A percentile compares a stretch with the other conserved stretches of the same genome.
phyloP scores from a whole-genome alignment of 1,139 yeast genomes.

The Eremothecium sinecaudum region DNA sequence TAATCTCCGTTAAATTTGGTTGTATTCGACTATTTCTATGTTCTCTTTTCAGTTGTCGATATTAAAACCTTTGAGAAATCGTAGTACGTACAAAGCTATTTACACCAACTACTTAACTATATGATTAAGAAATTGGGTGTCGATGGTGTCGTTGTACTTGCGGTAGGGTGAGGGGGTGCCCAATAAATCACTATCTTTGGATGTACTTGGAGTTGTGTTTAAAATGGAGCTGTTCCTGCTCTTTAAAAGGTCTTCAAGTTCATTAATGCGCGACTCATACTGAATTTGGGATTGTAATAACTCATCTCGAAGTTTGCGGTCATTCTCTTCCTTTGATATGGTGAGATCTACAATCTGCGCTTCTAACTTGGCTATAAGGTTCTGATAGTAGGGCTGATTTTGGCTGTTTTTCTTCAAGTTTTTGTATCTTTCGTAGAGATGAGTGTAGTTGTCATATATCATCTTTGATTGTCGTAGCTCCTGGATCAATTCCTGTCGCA shows the following conservation, averaged over 20 bases:
- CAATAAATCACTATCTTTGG: neutral
- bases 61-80: too few relatives aligned
- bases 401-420: constrained; percentile 26
- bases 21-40: too few relatives aligned
- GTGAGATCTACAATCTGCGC: constrained; percentile 21
- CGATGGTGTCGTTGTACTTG: constrained; percentile 15
- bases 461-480: constrained; percentile 30
- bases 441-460: constrained; percentile 34
- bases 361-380: constrained; percentile 14
- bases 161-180: constrained; percentile 9
- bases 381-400: neutral
- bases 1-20: too few relatives aligned
- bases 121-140: constrained; percentile 15
- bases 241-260: constrained; percentile 2
- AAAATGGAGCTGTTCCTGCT: neutral
- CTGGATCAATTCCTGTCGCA: constrained; percentile 30
- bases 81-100: constrained; percentile 5
- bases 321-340: constrained; percentile 12
- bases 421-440: constrained; percentile 37
- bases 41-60: too few relatives aligned
- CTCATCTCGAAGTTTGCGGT: constrained; percentile 2
- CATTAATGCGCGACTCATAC: constrained; percentile 8
- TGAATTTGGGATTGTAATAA: constrained; percentile 4
- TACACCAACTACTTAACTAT: constrained; percentile 7
- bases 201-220: constrained; percentile 3